phyloP scores from a whole-genome alignment of 305 asterid species.

The Ilex paraguariensis region DNA sequence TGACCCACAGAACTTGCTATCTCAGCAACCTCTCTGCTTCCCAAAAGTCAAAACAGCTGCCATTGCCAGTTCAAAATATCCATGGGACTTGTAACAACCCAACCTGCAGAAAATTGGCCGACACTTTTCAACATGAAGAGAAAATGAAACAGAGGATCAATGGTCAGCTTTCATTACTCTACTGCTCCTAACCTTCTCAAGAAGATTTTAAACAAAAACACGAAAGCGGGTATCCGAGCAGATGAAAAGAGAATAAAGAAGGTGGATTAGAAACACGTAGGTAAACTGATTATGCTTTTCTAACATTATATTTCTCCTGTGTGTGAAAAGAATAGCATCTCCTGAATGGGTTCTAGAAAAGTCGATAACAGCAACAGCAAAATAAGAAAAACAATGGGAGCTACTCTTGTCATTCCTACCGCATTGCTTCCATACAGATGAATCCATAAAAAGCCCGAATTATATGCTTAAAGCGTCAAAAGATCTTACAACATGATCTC shows the following conservation, averaged over 20 bases:
- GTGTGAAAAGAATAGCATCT: too few relatives aligned
- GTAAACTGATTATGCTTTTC: too few relatives aligned
- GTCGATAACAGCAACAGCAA: not conserved
- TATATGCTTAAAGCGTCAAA: not conserved
- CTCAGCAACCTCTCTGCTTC: not conserved
- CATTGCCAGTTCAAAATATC: not conserved
- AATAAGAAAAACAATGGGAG: not conserved
- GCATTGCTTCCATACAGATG: not conserved
- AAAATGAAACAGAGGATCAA: not conserved
- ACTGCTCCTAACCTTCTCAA: not conserved
- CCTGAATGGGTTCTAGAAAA: not conserved
- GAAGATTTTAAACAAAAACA: not conserved
- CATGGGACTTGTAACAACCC: not conserved
- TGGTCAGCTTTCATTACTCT: not conserved
- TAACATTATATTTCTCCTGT: too few relatives aligned
- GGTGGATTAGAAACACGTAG: not conserved
- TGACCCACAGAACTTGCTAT: not conserved
- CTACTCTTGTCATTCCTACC: not conserved
- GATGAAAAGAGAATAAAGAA: not conserved
- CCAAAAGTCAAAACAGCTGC: not conserved
- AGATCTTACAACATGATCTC: not conserved
- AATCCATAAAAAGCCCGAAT: not conserved
- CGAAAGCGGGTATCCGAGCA: not conserved
- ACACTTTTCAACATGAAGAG: not conserved
- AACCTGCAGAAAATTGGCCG: not conserved